A percentile compares a stretch with the other conserved stretches of the same genome.
phyloP scores from a whole-genome alignment of 768 basidiomycete species.

The Coprinopsis cinerea region DNA sequence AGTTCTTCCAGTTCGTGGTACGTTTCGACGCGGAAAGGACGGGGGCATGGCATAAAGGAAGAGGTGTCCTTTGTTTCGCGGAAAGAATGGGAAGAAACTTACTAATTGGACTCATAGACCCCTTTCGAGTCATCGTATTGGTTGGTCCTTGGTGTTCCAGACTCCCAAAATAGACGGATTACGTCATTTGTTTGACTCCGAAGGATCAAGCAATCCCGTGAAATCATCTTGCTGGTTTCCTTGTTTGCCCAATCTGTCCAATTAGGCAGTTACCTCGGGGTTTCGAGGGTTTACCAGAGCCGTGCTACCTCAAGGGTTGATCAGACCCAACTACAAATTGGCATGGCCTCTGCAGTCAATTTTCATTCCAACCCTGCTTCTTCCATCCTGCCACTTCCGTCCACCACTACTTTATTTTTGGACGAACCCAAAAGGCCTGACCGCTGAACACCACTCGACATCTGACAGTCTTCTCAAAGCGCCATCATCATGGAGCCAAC shows the following conservation, averaged over 20 bases:
- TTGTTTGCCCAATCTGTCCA: not conserved
- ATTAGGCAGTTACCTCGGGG: not conserved
- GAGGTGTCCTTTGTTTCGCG: no score
- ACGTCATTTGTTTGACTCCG: not conserved
- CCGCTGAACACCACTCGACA: not conserved
- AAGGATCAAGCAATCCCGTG: not conserved
- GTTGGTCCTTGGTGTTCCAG: no score
- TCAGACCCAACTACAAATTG: not conserved
- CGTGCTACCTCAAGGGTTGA: not conserved
- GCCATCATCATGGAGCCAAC: not conserved
- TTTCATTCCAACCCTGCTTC: not conserved
- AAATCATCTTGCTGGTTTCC: not conserved
- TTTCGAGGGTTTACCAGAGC: not conserved
- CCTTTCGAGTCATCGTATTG: no score
- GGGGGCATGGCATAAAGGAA: no score
- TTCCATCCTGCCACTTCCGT: not conserved
- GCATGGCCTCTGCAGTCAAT: not conserved
- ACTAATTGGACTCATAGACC: no score
- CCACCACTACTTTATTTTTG: not conserved
- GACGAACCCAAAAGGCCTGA: not conserved
- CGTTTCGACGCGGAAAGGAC: no score
- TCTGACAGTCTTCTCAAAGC: not conserved
- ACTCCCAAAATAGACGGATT: not conserved
- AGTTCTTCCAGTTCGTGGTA: no score
- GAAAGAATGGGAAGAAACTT: no score